phyloP scores from a whole-genome alignment of 208 protist species.

The Leishmania braziliensis region DNA sequence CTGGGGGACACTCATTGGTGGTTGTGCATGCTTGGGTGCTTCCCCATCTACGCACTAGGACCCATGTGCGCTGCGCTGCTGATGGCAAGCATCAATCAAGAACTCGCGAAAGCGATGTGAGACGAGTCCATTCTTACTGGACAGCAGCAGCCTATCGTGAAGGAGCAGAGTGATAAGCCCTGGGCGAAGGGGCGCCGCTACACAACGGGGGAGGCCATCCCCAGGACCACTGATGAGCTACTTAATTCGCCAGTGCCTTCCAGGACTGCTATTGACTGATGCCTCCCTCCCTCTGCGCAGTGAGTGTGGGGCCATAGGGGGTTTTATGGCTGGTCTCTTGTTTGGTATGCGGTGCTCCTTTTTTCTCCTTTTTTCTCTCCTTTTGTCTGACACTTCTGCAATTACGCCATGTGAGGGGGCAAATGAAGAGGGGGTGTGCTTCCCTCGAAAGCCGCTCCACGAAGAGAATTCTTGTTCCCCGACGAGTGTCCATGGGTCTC shows the following conservation, averaged over 20 bases:
- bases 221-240: background rate
- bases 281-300: conserved; percentile 42
- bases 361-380: background rate
- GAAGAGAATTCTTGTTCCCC: background rate
- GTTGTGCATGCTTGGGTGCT: conserved; percentile 74
- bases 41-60: conserved; percentile 85
- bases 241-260: conserved; percentile 71
- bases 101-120: conserved; percentile 40
- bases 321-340: background rate
- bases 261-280: conserved; percentile 58
- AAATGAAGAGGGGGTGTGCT: background rate
- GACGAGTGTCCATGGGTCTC: background rate
- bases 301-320: conserved; percentile 10
- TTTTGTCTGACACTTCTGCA: too few species aligned
- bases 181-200: background rate
- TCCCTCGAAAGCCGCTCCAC: background rate
- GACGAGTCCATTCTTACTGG: conserved; percentile 29
- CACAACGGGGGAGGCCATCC: background rate
- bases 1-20: conserved; percentile 89
- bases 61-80: conserved; percentile 77
- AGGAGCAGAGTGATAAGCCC: background rate
- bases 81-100: conserved; percentile 48
- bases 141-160: background rate
- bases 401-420: background rate
- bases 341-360: background rate